Conservation (phyloP, 2,329 filamentous ascomycete species). For the Hypomyces rosellus region DNA sequence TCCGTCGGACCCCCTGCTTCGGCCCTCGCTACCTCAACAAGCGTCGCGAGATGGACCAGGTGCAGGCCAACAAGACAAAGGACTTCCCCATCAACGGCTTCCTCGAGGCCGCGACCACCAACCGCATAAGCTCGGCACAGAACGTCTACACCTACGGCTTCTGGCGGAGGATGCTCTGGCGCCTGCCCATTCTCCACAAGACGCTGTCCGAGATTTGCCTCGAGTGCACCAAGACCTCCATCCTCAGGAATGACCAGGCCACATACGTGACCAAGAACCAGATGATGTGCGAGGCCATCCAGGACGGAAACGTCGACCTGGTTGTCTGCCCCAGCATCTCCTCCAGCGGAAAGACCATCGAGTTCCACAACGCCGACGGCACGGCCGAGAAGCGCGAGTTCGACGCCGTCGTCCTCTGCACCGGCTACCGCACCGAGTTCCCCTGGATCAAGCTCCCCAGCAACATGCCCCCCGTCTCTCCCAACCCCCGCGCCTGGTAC, state of each 20-base stretch:
- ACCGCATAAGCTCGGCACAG: neutral
- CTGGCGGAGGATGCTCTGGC: neutral
- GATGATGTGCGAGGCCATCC: neutral
- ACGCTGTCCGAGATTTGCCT: no score
- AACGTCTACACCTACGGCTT: neutral
- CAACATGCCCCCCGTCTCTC: neutral
- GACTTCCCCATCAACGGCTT: neutral
- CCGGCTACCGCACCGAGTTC: neutral
- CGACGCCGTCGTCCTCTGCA: neutral
- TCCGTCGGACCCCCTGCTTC: no score
- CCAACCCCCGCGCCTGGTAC: neutral
- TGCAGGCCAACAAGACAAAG: no score
- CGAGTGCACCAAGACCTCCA: no score
- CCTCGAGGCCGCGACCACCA: neutral
- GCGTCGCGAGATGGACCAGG: no score
- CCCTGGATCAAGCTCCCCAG: neutral
- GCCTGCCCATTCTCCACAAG: neutral
- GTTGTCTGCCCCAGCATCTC: neutral
- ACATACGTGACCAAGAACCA: constrained; percentile 1
- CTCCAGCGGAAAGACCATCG: no score
- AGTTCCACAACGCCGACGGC: no score
- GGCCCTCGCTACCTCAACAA: no score
- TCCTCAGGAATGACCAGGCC: neutral
- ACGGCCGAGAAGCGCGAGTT: neutral
- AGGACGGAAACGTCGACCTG: neutral